Percentiles rank a stretch among this genome's conserved stretches.
Evolutionary conservation across 228 moss, liverwort and hornwort genomes (phyloP).

Genomic region (Sphagnum fallax): DNA sequence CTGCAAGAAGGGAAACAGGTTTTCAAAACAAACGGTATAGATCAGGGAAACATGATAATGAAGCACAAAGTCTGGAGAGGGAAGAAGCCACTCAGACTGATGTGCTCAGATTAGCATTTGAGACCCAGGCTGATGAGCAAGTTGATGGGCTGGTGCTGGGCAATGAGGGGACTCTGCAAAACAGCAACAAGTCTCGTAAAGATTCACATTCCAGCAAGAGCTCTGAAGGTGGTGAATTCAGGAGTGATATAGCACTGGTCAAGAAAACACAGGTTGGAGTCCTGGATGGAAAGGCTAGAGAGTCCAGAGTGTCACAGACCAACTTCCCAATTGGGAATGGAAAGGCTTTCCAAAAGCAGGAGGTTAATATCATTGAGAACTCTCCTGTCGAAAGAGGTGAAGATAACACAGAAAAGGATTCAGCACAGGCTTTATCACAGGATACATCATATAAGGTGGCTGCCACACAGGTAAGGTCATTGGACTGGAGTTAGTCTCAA

Average conservation of each 20-base stretch:
- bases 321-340: conserved; percentile 6
- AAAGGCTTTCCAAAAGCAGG: conserved; percentile 13
- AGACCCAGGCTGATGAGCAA: conserved; percentile 1
- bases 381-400: not conserved
- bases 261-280: conserved; percentile 11
- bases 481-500: not conserved
- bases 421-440: conserved; percentile 35
- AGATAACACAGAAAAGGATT: conserved; percentile 16
- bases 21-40: no score
- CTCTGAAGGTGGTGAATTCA: conserved; percentile 22
- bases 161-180: conserved; percentile 2
- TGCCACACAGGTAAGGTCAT: conserved; percentile 30
- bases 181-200: conserved; percentile 2
- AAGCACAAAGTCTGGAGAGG: no score
- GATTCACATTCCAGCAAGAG: conserved; percentile 16
- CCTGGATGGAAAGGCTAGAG: conserved; percentile 8
- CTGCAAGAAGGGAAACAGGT: no score
- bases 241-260: conserved; percentile 12
- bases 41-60: no score
- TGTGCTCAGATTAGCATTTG: conserved; percentile 2
- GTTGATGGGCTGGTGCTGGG: not conserved
- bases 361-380: not conserved
- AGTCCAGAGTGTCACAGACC: not conserved
- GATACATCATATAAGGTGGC: conserved; percentile 39
- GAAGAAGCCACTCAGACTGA: no score